Base-by-base conservation (phyloP, 306 rosid species). In the Corylus heterophylla region DNA sequence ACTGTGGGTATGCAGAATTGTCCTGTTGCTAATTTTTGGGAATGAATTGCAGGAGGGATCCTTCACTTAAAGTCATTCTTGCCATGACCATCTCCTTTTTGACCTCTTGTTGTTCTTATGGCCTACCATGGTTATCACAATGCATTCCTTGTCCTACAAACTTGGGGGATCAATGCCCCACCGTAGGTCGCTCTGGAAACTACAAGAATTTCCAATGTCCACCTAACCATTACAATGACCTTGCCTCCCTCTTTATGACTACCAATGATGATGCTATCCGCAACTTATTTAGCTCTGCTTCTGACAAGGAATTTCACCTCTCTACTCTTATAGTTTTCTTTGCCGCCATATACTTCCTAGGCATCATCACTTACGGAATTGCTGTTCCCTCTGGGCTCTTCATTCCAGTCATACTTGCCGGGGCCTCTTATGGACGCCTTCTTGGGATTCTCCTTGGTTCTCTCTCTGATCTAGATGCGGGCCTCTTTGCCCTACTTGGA, bases 371-470 rank as follows among this genome's bases (percentile, higher is more conserved):
- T 54, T 91, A 93, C 20, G 98, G 98, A 61, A 93, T 91, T 67
- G 98, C 98, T 16, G 84, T 93, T 69, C 98, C 98, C 52, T 89
- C 98, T 0, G 98, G 98, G n/a, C 90, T 92, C 75, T 93, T 93
- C 70, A 93, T 93, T 67, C 98, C 98, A 0, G 97, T 91, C 62
- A 91, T 91, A 73, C 90, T 93, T 25, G 98, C 97, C 0, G 97
- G 98, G 52, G 91, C 94, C 78, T 88, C 94, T 2, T 93, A 91
- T 54, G 98, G 98, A 1, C 93, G 98, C 44, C 91, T 93, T 54
- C 86, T 81, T 16, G 98, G 97, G 61, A 86, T 81, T 52, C 78
- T 91, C 8, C 75, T 90, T 22, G 86, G 87, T 45, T 74, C 89
- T 31, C 45, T 89, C 77, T 85, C 88, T 4, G 29, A 45, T 64